These are phyloP conservation scores for Polytrichum formosum DNA, from an alignment of 225 moss, liverwort and hornwort species.

Conservation along the genomic window DNA sequence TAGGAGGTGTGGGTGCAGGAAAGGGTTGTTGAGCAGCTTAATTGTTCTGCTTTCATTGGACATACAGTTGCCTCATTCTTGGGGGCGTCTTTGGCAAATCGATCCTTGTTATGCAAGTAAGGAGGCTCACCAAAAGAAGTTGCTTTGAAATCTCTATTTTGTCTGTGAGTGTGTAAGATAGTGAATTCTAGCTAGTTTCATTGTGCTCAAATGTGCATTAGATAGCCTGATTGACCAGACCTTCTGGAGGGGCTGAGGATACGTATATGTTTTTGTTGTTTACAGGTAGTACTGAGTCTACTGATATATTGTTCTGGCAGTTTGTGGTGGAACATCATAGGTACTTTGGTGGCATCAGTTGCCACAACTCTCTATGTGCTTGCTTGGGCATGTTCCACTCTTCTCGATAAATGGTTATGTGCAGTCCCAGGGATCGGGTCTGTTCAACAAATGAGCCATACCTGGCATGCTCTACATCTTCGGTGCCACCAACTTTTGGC, in stretches of 20 bases:
- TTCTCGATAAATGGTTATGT: slow-evolving; percentile 59
- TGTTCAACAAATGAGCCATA: slow-evolving; percentile 71
- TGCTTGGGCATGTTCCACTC: slow-evolving; percentile 52
- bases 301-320: slow-evolving; percentile 27
- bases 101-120: slow-evolving; percentile 40
- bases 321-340: slow-evolving; percentile 40
- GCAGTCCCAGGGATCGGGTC: slow-evolving; percentile 47
- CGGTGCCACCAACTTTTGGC: slow-evolving; percentile 84
- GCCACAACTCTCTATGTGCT: slow-evolving; percentile 72
- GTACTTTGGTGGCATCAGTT: slow-evolving; percentile 53
- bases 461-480: slow-evolving; percentile 76
- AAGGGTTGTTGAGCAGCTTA: slow-evolving; percentile 66
- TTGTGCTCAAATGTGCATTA: no score
- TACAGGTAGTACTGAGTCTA: no score
- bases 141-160: no score
- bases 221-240: no score
- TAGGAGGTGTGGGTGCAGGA: slow-evolving; percentile 51
- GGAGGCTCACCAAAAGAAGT: not conserved
- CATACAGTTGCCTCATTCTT: slow-evolving; percentile 42
- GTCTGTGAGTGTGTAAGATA: no score
- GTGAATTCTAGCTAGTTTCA: no score
- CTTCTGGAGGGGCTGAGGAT: no score
- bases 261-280: no score
- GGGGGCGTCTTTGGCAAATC: slow-evolving; percentile 24
- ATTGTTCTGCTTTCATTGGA: slow-evolving; percentile 67